Evolutionary conservation across 495 filamentous ascomycete species (phyloP).

Genomic region (Penicillium verhagenii): DNA sequence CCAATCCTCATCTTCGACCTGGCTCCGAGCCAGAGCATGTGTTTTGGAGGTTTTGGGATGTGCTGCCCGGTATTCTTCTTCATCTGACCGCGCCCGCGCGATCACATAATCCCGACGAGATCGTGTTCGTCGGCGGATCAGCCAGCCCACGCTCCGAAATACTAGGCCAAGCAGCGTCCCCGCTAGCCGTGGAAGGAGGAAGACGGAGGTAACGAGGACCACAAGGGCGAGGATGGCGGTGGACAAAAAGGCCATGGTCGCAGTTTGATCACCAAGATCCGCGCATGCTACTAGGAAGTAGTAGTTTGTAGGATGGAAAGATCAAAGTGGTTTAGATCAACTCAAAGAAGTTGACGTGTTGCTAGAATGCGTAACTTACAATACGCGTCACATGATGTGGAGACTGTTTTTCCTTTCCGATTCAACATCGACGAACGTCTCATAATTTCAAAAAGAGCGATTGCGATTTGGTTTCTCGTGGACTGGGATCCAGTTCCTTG

Average conservation of each 20-base stretch:
- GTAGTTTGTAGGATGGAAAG: background rate
- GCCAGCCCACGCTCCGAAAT: slow-evolving; percentile 58
- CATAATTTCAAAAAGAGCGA: background rate
- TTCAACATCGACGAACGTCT: background rate
- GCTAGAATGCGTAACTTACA: slow-evolving; percentile 18
- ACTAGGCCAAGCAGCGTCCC: slow-evolving; percentile 35
- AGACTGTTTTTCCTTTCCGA: slow-evolving; percentile 12
- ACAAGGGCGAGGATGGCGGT: slow-evolving; percentile 35
- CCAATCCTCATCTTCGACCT: slow-evolving; percentile 66
- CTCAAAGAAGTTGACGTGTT: slow-evolving; percentile 27
- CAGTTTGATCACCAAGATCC: slow-evolving; percentile 15
- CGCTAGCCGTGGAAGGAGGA: slow-evolving; percentile 39
- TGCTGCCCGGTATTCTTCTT: slow-evolving; percentile 49
- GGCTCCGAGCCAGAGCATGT: slow-evolving; percentile 17
- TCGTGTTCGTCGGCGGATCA: slow-evolving; percentile 63
- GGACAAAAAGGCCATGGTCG: slow-evolving; percentile 39
- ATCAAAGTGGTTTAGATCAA: slow-evolving; percentile 5
- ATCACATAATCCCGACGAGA: slow-evolving; percentile 63
- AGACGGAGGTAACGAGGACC: slow-evolving; percentile 33
- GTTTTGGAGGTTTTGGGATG: slow-evolving; percentile 31
- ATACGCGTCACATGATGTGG: slow-evolving; percentile 28
- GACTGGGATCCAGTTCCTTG: background rate
- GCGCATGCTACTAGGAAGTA: slow-evolving; percentile 19
- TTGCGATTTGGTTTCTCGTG: background rate
- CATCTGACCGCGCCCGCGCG: slow-evolving; percentile 57